phyloP scores from a whole-genome alignment of 2,329 filamentous ascomycete genomes.

The Xylaria hypoxylon region DNA sequence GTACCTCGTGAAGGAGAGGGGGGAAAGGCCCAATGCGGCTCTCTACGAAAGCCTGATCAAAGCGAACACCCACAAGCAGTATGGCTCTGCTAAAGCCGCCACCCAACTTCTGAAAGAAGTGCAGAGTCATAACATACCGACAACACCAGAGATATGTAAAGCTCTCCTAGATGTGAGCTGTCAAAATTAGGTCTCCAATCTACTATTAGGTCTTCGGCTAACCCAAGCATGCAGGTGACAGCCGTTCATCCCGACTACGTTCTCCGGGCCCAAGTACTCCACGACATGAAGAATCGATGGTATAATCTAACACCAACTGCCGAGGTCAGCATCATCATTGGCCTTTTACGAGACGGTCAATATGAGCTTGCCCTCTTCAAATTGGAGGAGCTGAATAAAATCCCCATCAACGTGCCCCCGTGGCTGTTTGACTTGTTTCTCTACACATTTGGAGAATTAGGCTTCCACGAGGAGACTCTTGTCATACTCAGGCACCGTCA shows the following conservation, averaged over 20 bases:
- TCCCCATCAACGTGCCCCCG: constrained; percentile 65
- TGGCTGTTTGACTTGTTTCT: constrained; percentile 87
- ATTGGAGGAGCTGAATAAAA: constrained; percentile 73
- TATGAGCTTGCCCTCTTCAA: constrained; percentile 82
- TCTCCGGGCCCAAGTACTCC: constrained; percentile 76
- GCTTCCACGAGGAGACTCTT: constrained; percentile 82
- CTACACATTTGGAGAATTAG: constrained; percentile 76
- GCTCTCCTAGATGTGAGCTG: constrained; percentile 59
- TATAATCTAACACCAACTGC: constrained; percentile 70
- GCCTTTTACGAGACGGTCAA: constrained; percentile 82
- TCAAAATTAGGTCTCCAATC: constrained; percentile 15
- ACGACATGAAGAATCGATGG: constrained; percentile 81
- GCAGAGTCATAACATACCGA: constrained; percentile 67
- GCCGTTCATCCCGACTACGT: constrained; percentile 88
- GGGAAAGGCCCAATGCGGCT: constrained; percentile 65
- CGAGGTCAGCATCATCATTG: constrained; percentile 75
- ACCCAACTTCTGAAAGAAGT: constrained; percentile 78
- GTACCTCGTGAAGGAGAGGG: constrained; percentile 67
- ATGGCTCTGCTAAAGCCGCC: constrained; percentile 76
- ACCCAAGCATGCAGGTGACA: constrained; percentile 64
- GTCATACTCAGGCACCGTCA: constrained; percentile 71
- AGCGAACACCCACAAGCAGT: constrained; percentile 70
- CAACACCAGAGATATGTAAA: constrained; percentile 76
- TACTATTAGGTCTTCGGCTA: constrained; percentile 13
- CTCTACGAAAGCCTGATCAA: constrained; percentile 82